Evolutionary conservation across 2,329 filamentous ascomycete genomes (phyloP), one percentile per base, ranked within the genome.

Genomic region (Aspergillus neoniger): DNA sequence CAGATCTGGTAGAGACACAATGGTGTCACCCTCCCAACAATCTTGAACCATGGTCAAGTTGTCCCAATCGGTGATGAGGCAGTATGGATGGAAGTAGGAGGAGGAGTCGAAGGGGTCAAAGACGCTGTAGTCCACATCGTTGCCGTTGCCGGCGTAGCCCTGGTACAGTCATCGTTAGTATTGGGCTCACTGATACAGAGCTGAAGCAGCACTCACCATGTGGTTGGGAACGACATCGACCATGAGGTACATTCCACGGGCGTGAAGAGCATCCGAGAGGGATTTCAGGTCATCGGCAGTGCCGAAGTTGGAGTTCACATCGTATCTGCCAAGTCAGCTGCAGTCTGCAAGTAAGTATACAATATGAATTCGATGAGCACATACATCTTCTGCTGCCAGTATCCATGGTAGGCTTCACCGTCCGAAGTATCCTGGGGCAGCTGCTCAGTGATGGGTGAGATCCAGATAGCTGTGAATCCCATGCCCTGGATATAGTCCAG

Each of bases 71-170:
- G 59, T 63, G 55, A 85, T 79, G 3, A 69, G 68, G 73, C 88
- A 90, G 67, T 82, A 84, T 1, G 81, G 48, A 69, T 91, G 87
- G 74, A 85, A 91, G 66, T 87, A 87, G 23, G 79, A 80, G 17
- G 79, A 61, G 28, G 83, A 74, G 71, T 88, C 82, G 67, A 88
- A 85, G 7, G 85, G 82, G 21, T 79, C 74, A 48, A 83, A 81
- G 15, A 74, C 68, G 60, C 76, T 78, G 68, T 87, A 88, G 70
- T 87, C 81, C 41, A 87, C 80, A 4, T 76, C 75, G 30, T 64
- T 61, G 0, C 74, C 72, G n/a, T 76, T 72, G 23, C 84, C 83
- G 30, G 76, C 72, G 68, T 81, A 86, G 12, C 73, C 73, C 74
- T 75, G 41, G 14, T 54, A 10, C 19, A 15, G 12, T 38, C 21